Evolutionary conservation across 148 eudicot genomes (phyloP).

Genomic region (Diospyros kaki): DNA sequence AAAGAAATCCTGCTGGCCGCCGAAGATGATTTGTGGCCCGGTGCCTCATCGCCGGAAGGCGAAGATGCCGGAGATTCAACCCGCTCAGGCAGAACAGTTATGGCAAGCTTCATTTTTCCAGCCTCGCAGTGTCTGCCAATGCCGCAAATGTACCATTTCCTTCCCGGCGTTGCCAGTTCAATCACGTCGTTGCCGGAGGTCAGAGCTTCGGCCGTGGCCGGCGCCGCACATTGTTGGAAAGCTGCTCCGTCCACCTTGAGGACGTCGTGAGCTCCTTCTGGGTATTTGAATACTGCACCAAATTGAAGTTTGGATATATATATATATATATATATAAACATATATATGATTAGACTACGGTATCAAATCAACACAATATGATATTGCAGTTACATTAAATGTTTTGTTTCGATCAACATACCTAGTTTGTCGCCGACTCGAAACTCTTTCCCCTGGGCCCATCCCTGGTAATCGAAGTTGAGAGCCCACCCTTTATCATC

Average conservation of each 20-base stretch:
- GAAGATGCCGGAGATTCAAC: slow-evolving; percentile 14
- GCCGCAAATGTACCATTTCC: slow-evolving; percentile 33
- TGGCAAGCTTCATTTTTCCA: slow-evolving; percentile 24
- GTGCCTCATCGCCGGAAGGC: not conserved
- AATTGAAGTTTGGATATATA: no score
- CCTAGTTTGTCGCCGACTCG: slow-evolving; percentile 32
- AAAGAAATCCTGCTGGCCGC: not conserved
- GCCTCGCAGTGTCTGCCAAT: slow-evolving; percentile 16
- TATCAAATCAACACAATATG: no score
- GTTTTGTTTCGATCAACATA: not conserved
- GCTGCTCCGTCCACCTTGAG: slow-evolving; percentile 13
- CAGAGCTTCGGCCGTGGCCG: slow-evolving; percentile 12
- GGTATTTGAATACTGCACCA: slow-evolving; percentile 34
- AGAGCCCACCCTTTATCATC: slow-evolving; percentile 27
- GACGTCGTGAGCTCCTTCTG: slow-evolving; percentile 25
- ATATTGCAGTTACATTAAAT: no score
- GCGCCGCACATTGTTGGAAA: slow-evolving; percentile 22
- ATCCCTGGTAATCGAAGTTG: slow-evolving; percentile 26
- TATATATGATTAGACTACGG: no score
- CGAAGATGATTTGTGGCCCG: not conserved
- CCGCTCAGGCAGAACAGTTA: slow-evolving; percentile 20
- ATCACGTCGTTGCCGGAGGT: slow-evolving; percentile 27
- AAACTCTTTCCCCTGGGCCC: slow-evolving; percentile 29
- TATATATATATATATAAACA: no score
- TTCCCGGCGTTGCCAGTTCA: slow-evolving; percentile 23